Base-by-base conservation (phyloP, 306 rosid genomes). In the Cucurbita maxima region DNA sequence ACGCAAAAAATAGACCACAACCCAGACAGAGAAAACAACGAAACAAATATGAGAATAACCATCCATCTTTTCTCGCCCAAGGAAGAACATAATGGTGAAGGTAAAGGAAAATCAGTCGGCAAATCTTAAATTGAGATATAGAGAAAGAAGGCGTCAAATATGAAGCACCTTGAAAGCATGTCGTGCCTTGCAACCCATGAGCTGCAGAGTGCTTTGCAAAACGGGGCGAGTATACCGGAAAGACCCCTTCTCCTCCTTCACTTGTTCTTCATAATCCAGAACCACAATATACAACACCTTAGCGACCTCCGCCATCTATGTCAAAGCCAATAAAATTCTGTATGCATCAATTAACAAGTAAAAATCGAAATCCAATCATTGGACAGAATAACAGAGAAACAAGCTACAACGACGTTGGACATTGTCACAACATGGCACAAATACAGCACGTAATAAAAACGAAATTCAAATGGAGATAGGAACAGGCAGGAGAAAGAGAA, bases 121-220 rank as follows among this genome's bases (percentile, higher is more conserved):
- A 71, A 53, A 54, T 0, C 11, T 6, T 25, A 9, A 74, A 72
- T 36, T 5, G 73, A 38, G 13, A 61, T 14, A 15, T 8, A 61
- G 22, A 63, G 8, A 62, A 18, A 19, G 30, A 30, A 68, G 3
- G 57, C n/a, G 12, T n/a, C 13, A 18, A 75, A n/a, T 37, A 61
- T 25, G 30, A 41, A 1, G 34, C 36, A 88, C 99, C 99, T 94
- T 94, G 57, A 94, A 91, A 61, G 99, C 96, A 70, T 94, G 99
- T 6, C 99, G 85, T 6, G 97, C 91, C 69, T 91, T 94, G 79
- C 99, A 94, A 69, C 99, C 99, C 83, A 94, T 94, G n/a, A 94
- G 95, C 72, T 94, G 99, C 34, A 94, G 84, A 52, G 91, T 91
- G 62, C 90, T 94, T 76, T 90, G 99, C 52, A 94, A 81, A 78